Evolutionary conservation across 2,329 filamentous ascomycete species (phyloP).

Genomic region (Epichloe elymi): DNA sequence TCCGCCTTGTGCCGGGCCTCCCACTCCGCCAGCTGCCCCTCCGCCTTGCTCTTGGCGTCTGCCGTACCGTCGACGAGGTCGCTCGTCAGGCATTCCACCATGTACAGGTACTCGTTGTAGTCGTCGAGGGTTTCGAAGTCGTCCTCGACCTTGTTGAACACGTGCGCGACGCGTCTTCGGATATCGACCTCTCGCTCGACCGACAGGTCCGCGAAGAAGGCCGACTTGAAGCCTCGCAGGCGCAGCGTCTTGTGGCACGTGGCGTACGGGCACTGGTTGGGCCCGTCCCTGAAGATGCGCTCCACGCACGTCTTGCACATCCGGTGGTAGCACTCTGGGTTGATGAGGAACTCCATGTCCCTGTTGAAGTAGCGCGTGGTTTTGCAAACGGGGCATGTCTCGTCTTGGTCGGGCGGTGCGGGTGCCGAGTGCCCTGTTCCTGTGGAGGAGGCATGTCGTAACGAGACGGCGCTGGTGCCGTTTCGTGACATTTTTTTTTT

Average conservation of each 20-base stretch:
- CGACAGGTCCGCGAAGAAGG: slow-evolving; percentile 78
- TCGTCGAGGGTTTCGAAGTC: slow-evolving; percentile 76
- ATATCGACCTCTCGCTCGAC: slow-evolving; percentile 94
- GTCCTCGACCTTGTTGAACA: slow-evolving; percentile 80
- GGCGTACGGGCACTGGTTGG: slow-evolving; percentile 82
- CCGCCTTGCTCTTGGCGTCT: slow-evolving; percentile 39
- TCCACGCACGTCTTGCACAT: slow-evolving; percentile 97
- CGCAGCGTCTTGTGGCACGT: slow-evolving; percentile 79
- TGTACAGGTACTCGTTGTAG: slow-evolving; percentile 91
- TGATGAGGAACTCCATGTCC: slow-evolving; percentile 89
- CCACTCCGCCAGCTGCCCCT: slow-evolving; percentile 42
- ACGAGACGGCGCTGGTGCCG: slow-evolving; percentile 14
- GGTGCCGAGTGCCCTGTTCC: slow-evolving; percentile 8
- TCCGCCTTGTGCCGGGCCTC: slow-evolving; percentile 58
- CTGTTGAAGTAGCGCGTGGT: slow-evolving; percentile 90
- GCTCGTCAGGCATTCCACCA: slow-evolving; percentile 80
- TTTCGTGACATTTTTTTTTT: slow-evolving; percentile 18
- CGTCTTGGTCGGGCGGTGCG: slow-evolving; percentile 27
- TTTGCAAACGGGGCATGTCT: slow-evolving; percentile 96
- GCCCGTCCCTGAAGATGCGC: slow-evolving; percentile 83
- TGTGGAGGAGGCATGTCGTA: slow-evolving; percentile 14
- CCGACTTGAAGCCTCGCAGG: slow-evolving; percentile 68
- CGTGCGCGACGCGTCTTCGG: slow-evolving; percentile 59
- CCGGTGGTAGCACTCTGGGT: slow-evolving; percentile 96
- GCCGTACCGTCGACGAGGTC: slow-evolving; percentile 67